Conservation (phyloP, 768 basidiomycete genomes). For the Steccherinum ochraceum region DNA sequence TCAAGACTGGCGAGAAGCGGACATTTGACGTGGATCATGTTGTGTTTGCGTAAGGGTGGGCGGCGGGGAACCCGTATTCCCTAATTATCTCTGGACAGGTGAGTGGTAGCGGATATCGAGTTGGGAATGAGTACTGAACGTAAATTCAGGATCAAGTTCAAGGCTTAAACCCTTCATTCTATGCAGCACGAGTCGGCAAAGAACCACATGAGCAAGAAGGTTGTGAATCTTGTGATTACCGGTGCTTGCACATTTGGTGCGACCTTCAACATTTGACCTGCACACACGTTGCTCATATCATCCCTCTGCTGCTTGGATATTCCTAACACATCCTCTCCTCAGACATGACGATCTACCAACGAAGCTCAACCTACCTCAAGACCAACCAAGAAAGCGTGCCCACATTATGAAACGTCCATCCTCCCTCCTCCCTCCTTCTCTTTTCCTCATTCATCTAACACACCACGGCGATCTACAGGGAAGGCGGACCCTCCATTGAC, state of each 20-base stretch:
- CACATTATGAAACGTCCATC: neutral
- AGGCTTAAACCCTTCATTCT: conserved; percentile 7
- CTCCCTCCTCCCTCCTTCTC: no score
- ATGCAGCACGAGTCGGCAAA: conserved; percentile 5
- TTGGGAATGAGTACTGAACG: no score
- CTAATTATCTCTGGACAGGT: no score
- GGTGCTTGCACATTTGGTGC: conserved; percentile 60
- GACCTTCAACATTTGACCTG: conserved; percentile 10
- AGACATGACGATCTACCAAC: conserved; percentile 57
- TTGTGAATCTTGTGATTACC: conserved; percentile 57
- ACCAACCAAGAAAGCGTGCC: conserved; percentile 8
- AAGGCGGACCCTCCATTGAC: conserved; percentile 41
- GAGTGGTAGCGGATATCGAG: neutral
- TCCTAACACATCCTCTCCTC: no score
- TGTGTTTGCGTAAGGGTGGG: conserved; percentile 3
- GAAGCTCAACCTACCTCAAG: conserved; percentile 43
- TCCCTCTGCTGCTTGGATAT: neutral
- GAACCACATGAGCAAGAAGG: conserved; percentile 49
- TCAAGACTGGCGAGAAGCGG: conserved; percentile 1
- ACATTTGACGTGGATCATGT: conserved; percentile 1
- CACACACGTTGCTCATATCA: neutral
- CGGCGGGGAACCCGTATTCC: conserved; percentile 4
- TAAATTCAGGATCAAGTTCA: conserved; percentile 7
- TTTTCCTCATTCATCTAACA: neutral
- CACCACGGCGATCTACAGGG: conserved; percentile 31